These are phyloP conservation scores for Citrullus mucosospermus DNA, from an alignment of 306 rosid genomes.

Conservation along the genomic window DNA sequence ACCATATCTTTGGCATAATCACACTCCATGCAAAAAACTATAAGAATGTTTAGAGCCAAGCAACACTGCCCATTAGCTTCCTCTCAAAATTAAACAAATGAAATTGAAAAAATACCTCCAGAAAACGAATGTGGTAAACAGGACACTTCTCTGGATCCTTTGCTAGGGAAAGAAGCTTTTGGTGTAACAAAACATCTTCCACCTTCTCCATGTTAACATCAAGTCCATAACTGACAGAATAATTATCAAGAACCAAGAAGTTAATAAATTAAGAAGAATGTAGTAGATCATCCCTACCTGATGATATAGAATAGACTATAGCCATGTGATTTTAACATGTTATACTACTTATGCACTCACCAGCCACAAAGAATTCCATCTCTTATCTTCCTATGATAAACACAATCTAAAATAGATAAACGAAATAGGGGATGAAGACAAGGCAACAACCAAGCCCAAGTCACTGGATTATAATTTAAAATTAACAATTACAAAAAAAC, in stretches of 20 bases:
- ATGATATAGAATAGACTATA: background rate
- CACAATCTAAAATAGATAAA: background rate
- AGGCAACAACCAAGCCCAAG: background rate
- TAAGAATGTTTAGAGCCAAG: constrained; percentile 2
- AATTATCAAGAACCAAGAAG: constrained; percentile 7
- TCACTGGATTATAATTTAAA: background rate
- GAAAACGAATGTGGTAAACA: constrained; percentile 65
- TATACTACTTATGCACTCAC: background rate
- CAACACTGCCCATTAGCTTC: background rate
- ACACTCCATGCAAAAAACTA: background rate
- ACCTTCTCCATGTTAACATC: constrained; percentile 92
- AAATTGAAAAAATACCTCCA: constrained; percentile 53
- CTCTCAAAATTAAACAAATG: background rate
- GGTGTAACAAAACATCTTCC: constrained; percentile 87
- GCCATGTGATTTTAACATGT: background rate
- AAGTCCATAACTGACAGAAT: constrained; percentile 66
- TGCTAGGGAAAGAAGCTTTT: constrained; percentile 68
- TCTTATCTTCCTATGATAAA: background rate
- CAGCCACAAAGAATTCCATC: background rate
- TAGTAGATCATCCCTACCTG: background rate
- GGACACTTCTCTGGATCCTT: constrained; percentile 92
- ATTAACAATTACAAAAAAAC: background rate
- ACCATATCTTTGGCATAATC: constrained; percentile 1
- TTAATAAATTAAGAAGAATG: constrained; percentile 3
- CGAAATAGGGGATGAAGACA: background rate